Conservation (phyloP, 2,329 filamentous ascomycete genomes). For the Trichoderma brevicompactum region DNA sequence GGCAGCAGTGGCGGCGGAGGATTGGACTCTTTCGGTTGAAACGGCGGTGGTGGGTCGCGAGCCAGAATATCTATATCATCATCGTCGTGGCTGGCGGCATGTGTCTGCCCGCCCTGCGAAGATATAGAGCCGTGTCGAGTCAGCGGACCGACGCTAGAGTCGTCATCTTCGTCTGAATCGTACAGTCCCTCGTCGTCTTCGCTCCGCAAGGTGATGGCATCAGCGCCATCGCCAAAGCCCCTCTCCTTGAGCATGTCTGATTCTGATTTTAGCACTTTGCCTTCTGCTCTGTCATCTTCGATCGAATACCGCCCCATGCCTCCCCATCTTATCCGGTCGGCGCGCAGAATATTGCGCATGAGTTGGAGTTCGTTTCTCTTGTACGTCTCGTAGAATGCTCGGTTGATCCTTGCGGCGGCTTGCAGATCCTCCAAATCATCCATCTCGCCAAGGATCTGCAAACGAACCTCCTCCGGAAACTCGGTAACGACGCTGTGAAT, state of each 20-base stretch:
- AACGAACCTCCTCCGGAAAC: conserved; percentile 45
- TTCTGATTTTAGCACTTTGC: conserved; percentile 42
- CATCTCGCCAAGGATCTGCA: conserved; percentile 48
- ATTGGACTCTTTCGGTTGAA: conserved; percentile 18
- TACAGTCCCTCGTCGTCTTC: conserved; percentile 37
- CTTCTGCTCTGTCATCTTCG: conserved; percentile 38
- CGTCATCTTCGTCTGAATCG: conserved; percentile 35
- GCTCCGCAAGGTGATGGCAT: conserved; percentile 40
- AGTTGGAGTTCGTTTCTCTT: conserved; percentile 50
- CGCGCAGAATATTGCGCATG: conserved; percentile 44
- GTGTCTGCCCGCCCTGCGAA: not conserved
- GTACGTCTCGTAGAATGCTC: conserved; percentile 51
- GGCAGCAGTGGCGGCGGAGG: conserved; percentile 26
- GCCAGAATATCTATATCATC: conserved; percentile 13
- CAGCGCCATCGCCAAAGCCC: conserved; percentile 35
- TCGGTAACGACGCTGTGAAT: conserved; percentile 41
- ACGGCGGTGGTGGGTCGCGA: conserved; percentile 28
- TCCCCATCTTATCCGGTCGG: conserved; percentile 34
- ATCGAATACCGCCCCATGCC: conserved; percentile 33
- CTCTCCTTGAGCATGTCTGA: conserved; percentile 40
- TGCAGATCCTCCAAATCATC: conserved; percentile 49
- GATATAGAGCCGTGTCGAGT: conserved; percentile 14
- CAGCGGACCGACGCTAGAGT: conserved; percentile 27
- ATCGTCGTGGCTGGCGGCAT: not conserved
- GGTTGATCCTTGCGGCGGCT: conserved; percentile 48